Evolutionary conservation across 768 basidiomycete species (phyloP).

Genomic region (Russula dissimulans): DNA sequence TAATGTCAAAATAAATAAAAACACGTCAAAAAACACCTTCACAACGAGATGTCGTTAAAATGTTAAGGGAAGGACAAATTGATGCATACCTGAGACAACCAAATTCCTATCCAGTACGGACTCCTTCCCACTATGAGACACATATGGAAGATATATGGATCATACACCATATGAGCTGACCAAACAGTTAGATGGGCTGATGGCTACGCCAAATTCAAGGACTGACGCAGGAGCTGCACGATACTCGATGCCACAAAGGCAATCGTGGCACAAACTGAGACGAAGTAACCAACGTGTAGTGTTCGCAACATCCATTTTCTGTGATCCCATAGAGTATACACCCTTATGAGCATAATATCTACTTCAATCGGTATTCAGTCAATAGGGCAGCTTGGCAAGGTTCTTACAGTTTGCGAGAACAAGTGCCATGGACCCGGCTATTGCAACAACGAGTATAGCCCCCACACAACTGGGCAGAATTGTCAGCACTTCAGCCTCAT

Average conservation of each 20-base stretch:
- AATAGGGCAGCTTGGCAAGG: slow-evolving; percentile 11
- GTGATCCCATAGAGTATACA: slow-evolving; percentile 32
- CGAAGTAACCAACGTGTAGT: not conserved
- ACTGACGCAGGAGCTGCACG: slow-evolving; percentile 7
- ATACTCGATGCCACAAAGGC: slow-evolving; percentile 1
- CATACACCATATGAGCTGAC: not conserved
- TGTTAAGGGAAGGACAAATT: not conserved
- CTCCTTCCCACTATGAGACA: slow-evolving; percentile 6
- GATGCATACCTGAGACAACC: slow-evolving; percentile 30
- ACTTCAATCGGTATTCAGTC: slow-evolving; percentile 23
- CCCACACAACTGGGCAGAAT: slow-evolving; percentile 1
- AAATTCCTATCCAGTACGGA: slow-evolving; percentile 21
- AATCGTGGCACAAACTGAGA: slow-evolving; percentile 7
- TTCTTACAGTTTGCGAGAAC: slow-evolving; percentile 23
- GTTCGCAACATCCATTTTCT: slow-evolving; percentile 19
- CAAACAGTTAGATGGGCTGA: not conserved
- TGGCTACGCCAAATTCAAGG: not conserved
- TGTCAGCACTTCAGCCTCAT: not conserved
- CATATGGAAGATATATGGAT: slow-evolving; percentile 10
- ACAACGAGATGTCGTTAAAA: not conserved
- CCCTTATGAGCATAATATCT: slow-evolving; percentile 30
- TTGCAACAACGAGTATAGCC: slow-evolving; percentile 1
- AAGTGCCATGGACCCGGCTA: slow-evolving; percentile 25
- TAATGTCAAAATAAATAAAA: slow-evolving; percentile 28
- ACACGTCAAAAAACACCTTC: slow-evolving; percentile 31